phyloP scores from a whole-genome alignment of 139 green algal genomes.

The Chlamydomonas sphaeroides region DNA sequence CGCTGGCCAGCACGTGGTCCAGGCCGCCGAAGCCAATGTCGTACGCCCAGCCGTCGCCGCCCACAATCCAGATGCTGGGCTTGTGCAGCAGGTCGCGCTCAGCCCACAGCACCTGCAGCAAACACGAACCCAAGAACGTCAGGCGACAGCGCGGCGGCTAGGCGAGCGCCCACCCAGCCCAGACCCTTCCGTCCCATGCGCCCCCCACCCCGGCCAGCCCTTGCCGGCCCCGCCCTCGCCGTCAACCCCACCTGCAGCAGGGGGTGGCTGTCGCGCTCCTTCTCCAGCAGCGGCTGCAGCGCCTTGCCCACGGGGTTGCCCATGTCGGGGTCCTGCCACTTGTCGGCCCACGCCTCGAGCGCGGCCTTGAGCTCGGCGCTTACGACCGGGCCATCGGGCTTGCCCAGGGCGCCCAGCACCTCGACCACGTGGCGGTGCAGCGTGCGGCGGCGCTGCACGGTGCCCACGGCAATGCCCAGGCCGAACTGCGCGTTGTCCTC shows the following conservation, averaged over 20 bases:
- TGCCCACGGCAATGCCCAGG: slow-evolving; percentile 63
- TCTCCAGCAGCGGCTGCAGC: slow-evolving; percentile 33
- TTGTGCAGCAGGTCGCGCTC: slow-evolving; percentile 68
- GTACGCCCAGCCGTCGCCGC: slow-evolving; percentile 74
- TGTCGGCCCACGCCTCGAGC: background rate
- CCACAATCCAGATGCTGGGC: slow-evolving; percentile 69
- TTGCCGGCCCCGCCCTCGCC: no score
- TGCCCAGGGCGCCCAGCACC: slow-evolving; percentile 22
- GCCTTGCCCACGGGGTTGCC: slow-evolving; percentile 40
- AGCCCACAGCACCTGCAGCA: background rate
- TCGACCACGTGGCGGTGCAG: slow-evolving; percentile 38
- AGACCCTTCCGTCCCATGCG: no score
- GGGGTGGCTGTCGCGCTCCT: background rate
- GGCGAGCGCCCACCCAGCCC: no score
- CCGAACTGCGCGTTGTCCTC: slow-evolving; percentile 69
- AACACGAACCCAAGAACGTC: no score
- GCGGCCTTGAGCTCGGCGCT: background rate
- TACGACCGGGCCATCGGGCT: background rate
- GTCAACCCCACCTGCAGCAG: background rate
- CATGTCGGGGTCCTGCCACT: slow-evolving; percentile 20
- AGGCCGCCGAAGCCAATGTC: slow-evolving; percentile 73
- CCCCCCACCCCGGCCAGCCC: no score
- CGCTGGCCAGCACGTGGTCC: slow-evolving; percentile 68
- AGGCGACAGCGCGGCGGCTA: no score
- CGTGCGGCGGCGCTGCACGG: slow-evolving; percentile 58